Evolutionary conservation across 177 flowering plant species (phyloP).

Genomic region (Vitis hybrid): DNA sequence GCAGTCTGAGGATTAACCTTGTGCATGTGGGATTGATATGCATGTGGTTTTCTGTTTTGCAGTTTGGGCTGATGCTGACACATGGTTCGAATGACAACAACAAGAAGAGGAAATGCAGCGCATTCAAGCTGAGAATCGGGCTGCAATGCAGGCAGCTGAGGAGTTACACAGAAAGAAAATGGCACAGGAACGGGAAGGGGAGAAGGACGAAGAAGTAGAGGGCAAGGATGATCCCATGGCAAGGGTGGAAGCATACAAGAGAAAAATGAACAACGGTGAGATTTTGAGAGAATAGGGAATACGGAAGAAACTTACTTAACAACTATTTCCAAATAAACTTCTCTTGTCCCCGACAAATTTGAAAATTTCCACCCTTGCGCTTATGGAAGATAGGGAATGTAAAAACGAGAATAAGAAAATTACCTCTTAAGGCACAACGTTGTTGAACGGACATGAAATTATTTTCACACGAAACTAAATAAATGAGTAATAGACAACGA

Average conservation of each 20-base stretch:
- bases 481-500: too few species aligned
- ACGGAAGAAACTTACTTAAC: too few species aligned
- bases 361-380: too few species aligned
- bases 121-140: conserved; percentile 76
- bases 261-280: too few species aligned
- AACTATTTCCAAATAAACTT: too few species aligned
- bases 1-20: neutral
- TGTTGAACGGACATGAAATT: too few species aligned
- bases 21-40: neutral
- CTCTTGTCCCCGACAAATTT: too few species aligned
- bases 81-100: conserved; percentile 96
- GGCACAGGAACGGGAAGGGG: conserved; percentile 82
- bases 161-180: conserved; percentile 79
- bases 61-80: conserved; percentile 99
- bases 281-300: too few species aligned
- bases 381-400: too few species aligned
- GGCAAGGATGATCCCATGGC: conserved; percentile 77
- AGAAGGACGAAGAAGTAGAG: conserved; percentile 70
- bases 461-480: too few species aligned
- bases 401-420: too few species aligned
- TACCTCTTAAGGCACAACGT: too few species aligned
- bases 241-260: conserved; percentile 55
- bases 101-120: conserved; percentile 92
- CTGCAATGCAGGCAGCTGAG: conserved; percentile 81
- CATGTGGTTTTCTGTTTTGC: conserved; percentile 15